Conservation (phyloP, 495 filamentous ascomycete species). For the Penicillium daleae region DNA sequence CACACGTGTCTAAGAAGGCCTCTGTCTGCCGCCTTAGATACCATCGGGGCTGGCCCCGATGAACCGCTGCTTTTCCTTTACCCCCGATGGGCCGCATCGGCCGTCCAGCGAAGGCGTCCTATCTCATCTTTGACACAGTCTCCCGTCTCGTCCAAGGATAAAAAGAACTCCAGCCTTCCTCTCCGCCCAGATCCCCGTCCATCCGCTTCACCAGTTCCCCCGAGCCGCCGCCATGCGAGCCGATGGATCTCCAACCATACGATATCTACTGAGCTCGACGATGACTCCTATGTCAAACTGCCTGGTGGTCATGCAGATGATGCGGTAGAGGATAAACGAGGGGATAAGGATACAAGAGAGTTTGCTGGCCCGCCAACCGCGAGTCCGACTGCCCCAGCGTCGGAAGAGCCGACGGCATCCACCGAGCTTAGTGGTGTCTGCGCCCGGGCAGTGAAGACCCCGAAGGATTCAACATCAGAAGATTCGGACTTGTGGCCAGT, state of each 20-base stretch:
- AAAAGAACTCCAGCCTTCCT: background rate
- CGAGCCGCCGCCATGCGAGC: constrained; percentile 26
- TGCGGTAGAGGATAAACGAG: background rate
- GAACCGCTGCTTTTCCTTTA: constrained; percentile 54
- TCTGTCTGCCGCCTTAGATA: constrained; percentile 44
- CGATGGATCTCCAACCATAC: constrained; percentile 35
- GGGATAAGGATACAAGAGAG: constrained; percentile 5
- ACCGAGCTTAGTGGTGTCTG: background rate
- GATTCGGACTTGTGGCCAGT: background rate
- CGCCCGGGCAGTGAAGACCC: background rate
- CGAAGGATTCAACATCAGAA: background rate
- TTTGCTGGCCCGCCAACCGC: background rate
- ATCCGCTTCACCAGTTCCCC: constrained; percentile 9
- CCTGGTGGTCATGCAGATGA: background rate
- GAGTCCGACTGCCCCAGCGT: background rate
- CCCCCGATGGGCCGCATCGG: constrained; percentile 45
- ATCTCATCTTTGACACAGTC: constrained; percentile 24
- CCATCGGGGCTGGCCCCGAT: constrained; percentile 38
- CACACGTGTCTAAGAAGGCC: constrained; percentile 46
- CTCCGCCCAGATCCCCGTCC: constrained; percentile 3
- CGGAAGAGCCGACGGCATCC: background rate
- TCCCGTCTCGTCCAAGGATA: constrained; percentile 4
- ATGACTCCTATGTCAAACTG: background rate
- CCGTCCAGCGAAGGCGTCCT: constrained; percentile 28
- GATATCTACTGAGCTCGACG: background rate